phyloP scores from a whole-genome alignment of 164 flowering plant genomes.

The Kingdonia uniflora region DNA sequence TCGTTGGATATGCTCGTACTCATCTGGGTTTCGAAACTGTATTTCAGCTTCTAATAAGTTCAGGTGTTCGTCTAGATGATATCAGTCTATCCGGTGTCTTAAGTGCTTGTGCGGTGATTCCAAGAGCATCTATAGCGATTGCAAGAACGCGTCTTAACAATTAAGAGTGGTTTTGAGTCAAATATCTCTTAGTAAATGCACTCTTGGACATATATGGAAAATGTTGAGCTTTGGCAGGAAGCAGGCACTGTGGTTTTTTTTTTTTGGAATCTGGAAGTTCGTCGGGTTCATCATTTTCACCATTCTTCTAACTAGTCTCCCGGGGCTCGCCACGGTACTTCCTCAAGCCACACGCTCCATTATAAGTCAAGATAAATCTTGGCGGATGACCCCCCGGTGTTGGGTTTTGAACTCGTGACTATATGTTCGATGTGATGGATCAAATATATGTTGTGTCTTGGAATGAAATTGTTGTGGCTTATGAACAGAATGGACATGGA shows the following conservation, averaged over 20 bases:
- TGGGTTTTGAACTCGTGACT: too few species aligned
- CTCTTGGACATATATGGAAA: slow-evolving; percentile 7
- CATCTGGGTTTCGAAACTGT: slow-evolving; percentile 3
- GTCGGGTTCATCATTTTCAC: too few species aligned
- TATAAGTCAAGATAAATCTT: too few species aligned
- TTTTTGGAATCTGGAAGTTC: too few species aligned
- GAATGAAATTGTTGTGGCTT: slow-evolving; percentile 8
- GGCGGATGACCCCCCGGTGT: too few species aligned
- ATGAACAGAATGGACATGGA: slow-evolving; percentile 8
- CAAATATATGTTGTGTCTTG: slow-evolving; percentile 5
- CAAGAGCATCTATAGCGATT: neutral
- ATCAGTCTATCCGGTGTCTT: slow-evolving; percentile 4
- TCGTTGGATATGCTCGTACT: slow-evolving; percentile 8
- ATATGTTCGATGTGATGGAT: slow-evolving; percentile 5
- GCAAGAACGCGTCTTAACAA: slow-evolving; percentile 1
- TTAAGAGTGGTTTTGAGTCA: neutral
- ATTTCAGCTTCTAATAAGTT: slow-evolving; percentile 1
- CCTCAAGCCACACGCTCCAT: too few species aligned
- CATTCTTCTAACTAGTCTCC: too few species aligned
- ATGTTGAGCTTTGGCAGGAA: slow-evolving; percentile 5
- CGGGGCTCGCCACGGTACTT: too few species aligned
- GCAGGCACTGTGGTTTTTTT: neutral
- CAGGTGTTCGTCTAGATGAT: neutral
- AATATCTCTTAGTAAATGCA: slow-evolving; percentile 5
- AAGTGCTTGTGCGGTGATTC: slow-evolving; percentile 8